Base-by-base conservation (phyloP, 345 rosid genomes). In the Euphorbia peplus region DNA sequence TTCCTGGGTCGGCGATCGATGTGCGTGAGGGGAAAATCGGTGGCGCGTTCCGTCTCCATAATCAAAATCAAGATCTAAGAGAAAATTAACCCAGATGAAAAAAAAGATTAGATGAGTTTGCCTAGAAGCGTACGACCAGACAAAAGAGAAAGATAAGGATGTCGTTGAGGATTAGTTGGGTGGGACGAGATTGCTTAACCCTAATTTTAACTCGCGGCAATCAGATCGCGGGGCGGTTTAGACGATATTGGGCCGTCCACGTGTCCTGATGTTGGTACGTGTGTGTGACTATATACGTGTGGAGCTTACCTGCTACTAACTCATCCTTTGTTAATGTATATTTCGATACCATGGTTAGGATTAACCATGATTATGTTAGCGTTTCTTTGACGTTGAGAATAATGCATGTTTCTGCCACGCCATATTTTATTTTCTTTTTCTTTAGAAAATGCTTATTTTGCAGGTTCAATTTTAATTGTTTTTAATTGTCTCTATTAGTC, bases 11-110 rank as follows among this genome's bases (percentile, higher is more conserved):
- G 92, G 21, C 86, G 90, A 76, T 90, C 96, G 63, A 90, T 80
- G 68, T 83, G 85, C 72, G 89, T 60, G 35, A 68, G 85, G 41
- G 98, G 96, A 68, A 92, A 78, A 72, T 86, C 88, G 4, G 79
- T 81, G 65, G 85, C 85, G 76, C 93, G 91, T 75, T 90, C 96
- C 90, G 81, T 90, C 95, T 90, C 96, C 98, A 92, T 92, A 70
- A 51, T 44, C 64, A 44, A 25, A 61, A 59, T 6, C 64, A 32
- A 8, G 24, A 50, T 46, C 57, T 39, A 35, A 61, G 21, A 37
- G 18, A 51, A 70, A n/a, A 63, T 1, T 12, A 63, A 8, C 28
- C 1, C 28, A 8, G 10, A 9, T 24, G 22, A 22, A 41, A 48
- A 51, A 68, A 24, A 66, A 70, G 46, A 18, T 4, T 50, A 0